Base-by-base conservation (phyloP, 2,329 filamentous ascomycete genomes). In the Penicillium sp. region DNA sequence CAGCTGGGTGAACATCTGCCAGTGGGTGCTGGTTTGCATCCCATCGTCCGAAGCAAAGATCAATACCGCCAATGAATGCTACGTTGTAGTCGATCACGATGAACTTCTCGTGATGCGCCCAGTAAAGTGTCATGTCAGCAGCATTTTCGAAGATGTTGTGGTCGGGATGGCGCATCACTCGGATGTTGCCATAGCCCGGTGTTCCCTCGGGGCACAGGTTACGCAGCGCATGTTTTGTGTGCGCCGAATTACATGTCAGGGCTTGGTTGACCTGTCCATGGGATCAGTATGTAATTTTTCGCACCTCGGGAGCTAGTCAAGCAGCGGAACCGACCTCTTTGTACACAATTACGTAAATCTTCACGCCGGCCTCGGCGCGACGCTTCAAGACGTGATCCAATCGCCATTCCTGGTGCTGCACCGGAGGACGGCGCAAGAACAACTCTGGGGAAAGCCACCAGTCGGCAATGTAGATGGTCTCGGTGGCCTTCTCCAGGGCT, bases 71-170 rank as follows among this genome's bases (percentile, higher is more conserved):
- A 54, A 97, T 93, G 67, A 97, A 97, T 13, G 92, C 94, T 63
- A 93, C 76, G 14, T 87, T 83, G 67, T 96, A 96, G 75, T 97
- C 94, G 49, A 97, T 89, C 16, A 99, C 89, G 50, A 97, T 89
- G 68, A 97, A 95, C 71, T 99, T 99, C 67, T 99, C 94, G 70
- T 99, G 94, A 70, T 99, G 94, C 0, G 94, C 94, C 85, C 93
- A 97, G 77, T 96, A 97, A 67, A 97, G 91, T 0, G 92, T 97
- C 90, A 96, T 95, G 64, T 97, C 93, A 29, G 89, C 89, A 2
- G 88, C 89, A 66, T 97, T 97, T 66, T 97, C 92, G 47, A 97
- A 85, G 2, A 96, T 83, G 60, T 97, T 97, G 76, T 97, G 93
- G 71, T 97, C 93, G 0, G 93, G 93, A 74, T 97, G 93, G 29